phyloP scores from a whole-genome alignment of 176 grass and related monocot genomes.

The Raddia guianensis region DNA sequence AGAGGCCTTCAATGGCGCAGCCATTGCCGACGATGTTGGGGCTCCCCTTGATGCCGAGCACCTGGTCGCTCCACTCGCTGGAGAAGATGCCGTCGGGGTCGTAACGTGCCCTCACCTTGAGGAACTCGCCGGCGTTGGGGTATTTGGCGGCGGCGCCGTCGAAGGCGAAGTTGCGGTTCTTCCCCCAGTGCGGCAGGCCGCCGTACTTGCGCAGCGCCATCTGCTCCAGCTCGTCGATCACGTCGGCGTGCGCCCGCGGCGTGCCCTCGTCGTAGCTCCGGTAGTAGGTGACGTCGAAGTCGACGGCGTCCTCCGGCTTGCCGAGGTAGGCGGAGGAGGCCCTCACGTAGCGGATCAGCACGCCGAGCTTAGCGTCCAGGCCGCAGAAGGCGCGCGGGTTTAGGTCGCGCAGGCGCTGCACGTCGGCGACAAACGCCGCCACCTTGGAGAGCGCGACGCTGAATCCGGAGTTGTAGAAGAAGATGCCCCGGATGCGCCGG shows the following conservation, averaged over 20 bases:
- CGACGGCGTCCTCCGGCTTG: conserved; percentile 47
- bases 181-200: conserved; percentile 68
- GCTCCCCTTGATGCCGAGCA: conserved; percentile 52
- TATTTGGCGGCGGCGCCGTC: conserved; percentile 39
- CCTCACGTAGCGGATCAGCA: conserved; percentile 56
- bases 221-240: conserved; percentile 61
- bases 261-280: conserved; percentile 18
- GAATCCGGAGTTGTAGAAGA: conserved; percentile 48
- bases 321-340: conserved; percentile 58
- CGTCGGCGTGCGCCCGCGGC: conserved; percentile 32
- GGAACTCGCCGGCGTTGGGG: conserved; percentile 32
- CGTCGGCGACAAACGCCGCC: conserved; percentile 35
- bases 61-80: conserved; percentile 71
- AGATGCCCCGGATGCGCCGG: conserved; percentile 32
- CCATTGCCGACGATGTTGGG: conserved; percentile 24
- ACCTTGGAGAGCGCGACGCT: conserved; percentile 42
- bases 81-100: conserved; percentile 70
- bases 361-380: conserved; percentile 44
- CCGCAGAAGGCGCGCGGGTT: conserved; percentile 43
- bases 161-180: conserved; percentile 74
- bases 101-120: conserved; percentile 43
- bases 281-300: conserved; percentile 62
- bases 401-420: conserved; percentile 53
- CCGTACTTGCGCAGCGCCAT: conserved; percentile 57
- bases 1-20: conserved; percentile 61